Evolutionary conservation across 192 early-diverging fungal species (phyloP).

Genomic region (Podila epicladia): DNA sequence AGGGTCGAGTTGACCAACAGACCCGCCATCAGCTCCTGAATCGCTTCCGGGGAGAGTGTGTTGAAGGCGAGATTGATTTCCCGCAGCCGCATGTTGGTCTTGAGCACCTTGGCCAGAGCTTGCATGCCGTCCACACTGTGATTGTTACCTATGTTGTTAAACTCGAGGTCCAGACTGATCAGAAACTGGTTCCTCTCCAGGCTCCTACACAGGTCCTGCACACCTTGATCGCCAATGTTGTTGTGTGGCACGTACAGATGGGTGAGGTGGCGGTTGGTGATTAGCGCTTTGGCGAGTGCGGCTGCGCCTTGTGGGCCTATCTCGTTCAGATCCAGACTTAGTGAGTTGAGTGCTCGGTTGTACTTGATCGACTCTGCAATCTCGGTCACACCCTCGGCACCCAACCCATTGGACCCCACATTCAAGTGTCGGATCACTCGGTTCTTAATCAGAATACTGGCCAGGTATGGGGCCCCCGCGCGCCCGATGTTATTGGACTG

Average conservation of each 20-base stretch:
- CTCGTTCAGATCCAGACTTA: slow-evolving; percentile 53
- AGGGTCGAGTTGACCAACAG: slow-evolving; percentile 44
- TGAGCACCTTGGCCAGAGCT: slow-evolving; percentile 29
- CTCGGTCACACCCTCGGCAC: slow-evolving; percentile 12
- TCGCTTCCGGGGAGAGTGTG: slow-evolving; percentile 17
- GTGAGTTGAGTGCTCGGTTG: slow-evolving; percentile 30
- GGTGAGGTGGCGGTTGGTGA: slow-evolving; percentile 27
- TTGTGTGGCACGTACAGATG: slow-evolving; percentile 52
- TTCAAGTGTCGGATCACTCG: slow-evolving; percentile 43
- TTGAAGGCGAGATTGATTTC: slow-evolving; percentile 51
- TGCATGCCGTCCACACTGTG: slow-evolving; percentile 25
- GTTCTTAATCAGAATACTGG: slow-evolving; percentile 39
- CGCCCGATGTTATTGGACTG: slow-evolving; percentile 49
- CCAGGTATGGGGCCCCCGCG: slow-evolving; percentile 22
- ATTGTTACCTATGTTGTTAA: slow-evolving; percentile 39
- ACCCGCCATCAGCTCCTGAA: slow-evolving; percentile 34
- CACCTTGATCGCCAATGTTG: slow-evolving; percentile 50
- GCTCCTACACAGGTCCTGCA: slow-evolving; percentile 27
- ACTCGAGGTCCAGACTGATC: slow-evolving; percentile 45
- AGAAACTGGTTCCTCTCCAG: slow-evolving; percentile 27
- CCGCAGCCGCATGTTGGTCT: slow-evolving; percentile 13
- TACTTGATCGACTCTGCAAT: slow-evolving; percentile 41
- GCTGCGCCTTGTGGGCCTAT: slow-evolving; percentile 28
- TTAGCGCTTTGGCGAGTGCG: slow-evolving; percentile 15
- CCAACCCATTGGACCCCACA: slow-evolving; percentile 51